Conservation (phyloP, 2,329 filamentous ascomycete species). For the Ophiostoma australiae region DNA sequence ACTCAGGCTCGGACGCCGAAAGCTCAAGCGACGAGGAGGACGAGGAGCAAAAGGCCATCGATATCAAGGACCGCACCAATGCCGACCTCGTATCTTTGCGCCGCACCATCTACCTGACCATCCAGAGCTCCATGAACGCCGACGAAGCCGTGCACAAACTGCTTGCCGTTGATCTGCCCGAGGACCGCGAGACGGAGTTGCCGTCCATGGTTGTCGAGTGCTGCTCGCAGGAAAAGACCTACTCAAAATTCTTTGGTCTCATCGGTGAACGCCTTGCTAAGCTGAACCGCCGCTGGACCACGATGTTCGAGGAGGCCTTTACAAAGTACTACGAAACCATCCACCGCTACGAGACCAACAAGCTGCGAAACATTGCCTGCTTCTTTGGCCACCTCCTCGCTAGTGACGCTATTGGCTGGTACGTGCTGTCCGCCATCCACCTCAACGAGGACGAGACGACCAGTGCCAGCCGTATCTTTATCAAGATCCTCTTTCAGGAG, state of each 20-base stretch:
- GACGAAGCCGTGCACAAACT: constrained; percentile 97
- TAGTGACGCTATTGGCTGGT: constrained; percentile 87
- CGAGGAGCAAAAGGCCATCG: constrained; percentile 73
- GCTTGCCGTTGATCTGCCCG: constrained; percentile 85
- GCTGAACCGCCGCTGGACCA: constrained; percentile 89
- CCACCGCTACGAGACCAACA: constrained; percentile 93
- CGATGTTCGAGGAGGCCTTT: constrained; percentile 87
- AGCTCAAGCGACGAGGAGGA: constrained; percentile 60
- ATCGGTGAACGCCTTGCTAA: constrained; percentile 94
- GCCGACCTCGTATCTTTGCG: constrained; percentile 91
- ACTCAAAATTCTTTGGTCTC: constrained; percentile 93
- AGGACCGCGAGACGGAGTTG: constrained; percentile 81
- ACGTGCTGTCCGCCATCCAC: constrained; percentile 76
- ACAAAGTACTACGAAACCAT: constrained; percentile 95
- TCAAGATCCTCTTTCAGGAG: constrained; percentile 96
- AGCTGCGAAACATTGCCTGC: constrained; percentile 86
- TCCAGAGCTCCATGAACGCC: constrained; percentile 93
- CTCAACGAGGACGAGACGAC: constrained; percentile 97
- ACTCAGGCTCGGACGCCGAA: constrained; percentile 52
- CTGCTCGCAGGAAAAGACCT: constrained; percentile 93
- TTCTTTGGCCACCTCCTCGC: constrained; percentile 91
- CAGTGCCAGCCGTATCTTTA: constrained; percentile 92
- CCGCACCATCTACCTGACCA: constrained; percentile 92
- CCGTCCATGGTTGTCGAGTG: constrained; percentile 97
- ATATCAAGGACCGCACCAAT: constrained; percentile 97